Evolutionary conservation across 169 alveolate species (phyloP), one percentile per base, ranked within the genome.

Genomic region (Plasmodium gallinaceum): DNA sequence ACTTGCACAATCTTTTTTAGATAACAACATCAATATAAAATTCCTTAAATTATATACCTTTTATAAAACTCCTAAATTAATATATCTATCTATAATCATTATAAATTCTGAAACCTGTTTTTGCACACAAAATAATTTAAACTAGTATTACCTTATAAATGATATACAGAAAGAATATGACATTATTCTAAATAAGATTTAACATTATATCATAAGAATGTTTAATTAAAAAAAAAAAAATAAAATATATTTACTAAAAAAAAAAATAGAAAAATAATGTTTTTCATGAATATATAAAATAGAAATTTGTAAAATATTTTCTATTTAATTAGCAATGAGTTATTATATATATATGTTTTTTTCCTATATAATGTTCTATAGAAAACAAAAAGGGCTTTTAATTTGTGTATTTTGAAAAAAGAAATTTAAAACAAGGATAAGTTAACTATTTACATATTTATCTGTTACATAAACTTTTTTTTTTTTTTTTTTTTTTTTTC

Each of bases 1-100:
- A 70, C 42, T 24, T 78, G 89, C 89, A 78, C 89, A 45, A 22
- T 69, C 58, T 39, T 60, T 58, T 60, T 12, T 16, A 4, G 24
- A 0, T 6, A 54, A 54, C 16, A 18, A 54, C 14, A 54, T 54
- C 8, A 24, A 54, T 54, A 54, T 32, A 32, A 32, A 32, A 32
- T 32, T 54, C 14, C 64, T 54, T 54, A 20, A 54, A 54, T 54
- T 54, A 54, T 10, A 54, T 54, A 18, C 64, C 8, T 54, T 54
- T 54, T 54, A 54, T 54, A 18, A 54, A 18, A 18, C 68, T 64
- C 48, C 46, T n/a, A 48, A 14, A 42, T 78, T 46, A 42, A 32
- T 45, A 64, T 61, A 64, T 58, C 60, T 24, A 32, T 74, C 57
- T 64, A 39, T 1, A 32, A 32, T 2, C 39, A 32, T 32, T 32